phyloP scores from a whole-genome alignment of 768 basidiomycete species.

The Xanthoconium purpureum region DNA sequence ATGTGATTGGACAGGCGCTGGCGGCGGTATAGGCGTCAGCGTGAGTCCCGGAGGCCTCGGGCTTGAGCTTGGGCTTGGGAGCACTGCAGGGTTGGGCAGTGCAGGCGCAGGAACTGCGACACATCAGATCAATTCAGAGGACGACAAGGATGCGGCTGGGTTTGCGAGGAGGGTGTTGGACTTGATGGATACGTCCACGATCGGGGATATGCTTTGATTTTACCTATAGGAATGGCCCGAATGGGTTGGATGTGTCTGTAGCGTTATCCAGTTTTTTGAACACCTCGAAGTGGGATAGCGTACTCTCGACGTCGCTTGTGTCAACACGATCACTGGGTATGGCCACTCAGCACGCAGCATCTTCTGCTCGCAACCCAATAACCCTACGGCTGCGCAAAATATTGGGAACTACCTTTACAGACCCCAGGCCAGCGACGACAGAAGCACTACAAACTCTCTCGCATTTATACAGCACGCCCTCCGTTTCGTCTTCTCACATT shows the following conservation, averaged over 20 bases:
- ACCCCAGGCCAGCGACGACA: conserved; percentile 66
- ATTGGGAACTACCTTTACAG: conserved; percentile 75
- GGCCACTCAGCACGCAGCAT: background rate
- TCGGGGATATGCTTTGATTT: conserved; percentile 25
- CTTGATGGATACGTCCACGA: conserved; percentile 34
- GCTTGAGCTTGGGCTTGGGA: no score
- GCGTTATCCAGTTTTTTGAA: no score
- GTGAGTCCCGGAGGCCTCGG: conserved; percentile 21
- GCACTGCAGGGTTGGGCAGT: conserved; percentile 3
- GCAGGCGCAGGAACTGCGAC: conserved; percentile 5
- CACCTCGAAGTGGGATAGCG: no score
- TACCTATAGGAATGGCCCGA: no score
- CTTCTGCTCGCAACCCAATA: conserved; percentile 61
- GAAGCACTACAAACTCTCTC: conserved; percentile 85
- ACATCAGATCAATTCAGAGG: conserved; percentile 46
- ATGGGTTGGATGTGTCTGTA: no score
- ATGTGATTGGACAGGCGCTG: conserved; percentile 36
- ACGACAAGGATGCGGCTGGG: conserved; percentile 58
- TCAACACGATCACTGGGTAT: background rate
- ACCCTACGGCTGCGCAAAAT: conserved; percentile 90
- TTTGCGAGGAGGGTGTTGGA: conserved; percentile 56
- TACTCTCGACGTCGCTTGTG: background rate
- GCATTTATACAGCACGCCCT: conserved; percentile 56
- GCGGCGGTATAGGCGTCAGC: conserved; percentile 13
- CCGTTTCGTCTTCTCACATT: conserved; percentile 11